A percentile compares a stretch with the other conserved stretches of the same genome.
These are phyloP conservation scores for Sordaria brevicollis DNA, from an alignment of 495 filamentous ascomycete genomes.

Conservation along the genomic window DNA sequence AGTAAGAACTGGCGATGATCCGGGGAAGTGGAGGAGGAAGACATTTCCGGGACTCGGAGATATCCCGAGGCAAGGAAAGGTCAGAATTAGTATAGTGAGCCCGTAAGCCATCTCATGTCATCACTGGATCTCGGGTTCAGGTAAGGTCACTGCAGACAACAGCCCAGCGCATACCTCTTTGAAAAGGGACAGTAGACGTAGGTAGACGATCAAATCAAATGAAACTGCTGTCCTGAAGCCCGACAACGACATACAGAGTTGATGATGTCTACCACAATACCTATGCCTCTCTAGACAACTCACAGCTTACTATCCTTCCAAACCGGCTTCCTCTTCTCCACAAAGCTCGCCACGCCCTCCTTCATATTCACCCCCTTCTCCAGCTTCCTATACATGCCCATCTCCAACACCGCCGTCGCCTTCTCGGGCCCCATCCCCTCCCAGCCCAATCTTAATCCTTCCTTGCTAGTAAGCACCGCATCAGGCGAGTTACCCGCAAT, in stretches of 20 bases:
- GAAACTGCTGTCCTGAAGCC: too few species aligned
- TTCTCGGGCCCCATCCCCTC: slow-evolving; percentile 55
- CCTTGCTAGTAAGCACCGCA: slow-evolving; percentile 56
- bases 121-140: too few species aligned
- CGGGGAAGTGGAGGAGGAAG: neutral
- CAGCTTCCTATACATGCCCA: slow-evolving; percentile 49
- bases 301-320: slow-evolving; percentile 71
- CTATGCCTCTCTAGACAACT: too few species aligned
- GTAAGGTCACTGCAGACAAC: too few species aligned
- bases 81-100: too few species aligned
- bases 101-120: too few species aligned
- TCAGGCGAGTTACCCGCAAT: slow-evolving; percentile 61
- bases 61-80: neutral
- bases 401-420: slow-evolving; percentile 46
- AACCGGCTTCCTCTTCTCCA: slow-evolving; percentile 61
- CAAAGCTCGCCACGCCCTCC: slow-evolving; percentile 71
- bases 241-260: too few species aligned
- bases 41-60: neutral
- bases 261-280: too few species aligned
- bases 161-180: too few species aligned
- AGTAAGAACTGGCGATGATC: neutral
- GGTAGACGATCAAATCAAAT: too few species aligned
- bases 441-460: slow-evolving; percentile 54
- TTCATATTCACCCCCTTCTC: slow-evolving; percentile 60
- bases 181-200: too few species aligned